These are phyloP conservation scores for Selenicereus undatus DNA, from an alignment of 148 eudicot species.

Conservation along the genomic window DNA sequence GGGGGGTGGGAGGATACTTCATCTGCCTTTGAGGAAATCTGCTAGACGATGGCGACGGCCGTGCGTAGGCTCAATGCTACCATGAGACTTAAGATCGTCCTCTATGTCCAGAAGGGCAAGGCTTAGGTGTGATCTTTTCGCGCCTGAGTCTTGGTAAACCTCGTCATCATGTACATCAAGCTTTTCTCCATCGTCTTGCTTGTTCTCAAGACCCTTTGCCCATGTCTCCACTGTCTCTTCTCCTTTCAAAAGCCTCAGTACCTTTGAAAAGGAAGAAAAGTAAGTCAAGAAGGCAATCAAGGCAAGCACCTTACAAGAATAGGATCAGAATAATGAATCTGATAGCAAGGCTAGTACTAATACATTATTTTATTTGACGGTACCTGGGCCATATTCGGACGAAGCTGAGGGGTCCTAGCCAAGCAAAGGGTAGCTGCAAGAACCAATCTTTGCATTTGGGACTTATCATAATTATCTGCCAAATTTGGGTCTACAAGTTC, in stretches of 20 bases:
- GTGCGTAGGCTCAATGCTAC: conserved; percentile 48
- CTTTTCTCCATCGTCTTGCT: conserved; percentile 26
- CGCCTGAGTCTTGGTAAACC: conserved; percentile 54
- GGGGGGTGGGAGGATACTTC: conserved; percentile 18
- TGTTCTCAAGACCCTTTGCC: conserved; percentile 29
- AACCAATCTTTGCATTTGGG: conserved; percentile 66
- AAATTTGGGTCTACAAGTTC: conserved; percentile 64
- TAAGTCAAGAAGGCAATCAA: background rate
- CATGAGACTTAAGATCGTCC: conserved; percentile 41
- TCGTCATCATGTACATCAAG: conserved; percentile 68
- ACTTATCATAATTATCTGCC: conserved; percentile 39
- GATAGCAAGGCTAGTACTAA: background rate
- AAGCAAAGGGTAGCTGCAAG: conserved; percentile 84
- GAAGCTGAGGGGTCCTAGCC: conserved; percentile 70
- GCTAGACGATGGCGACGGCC: conserved; percentile 50
- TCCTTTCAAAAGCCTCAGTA: conserved; percentile 59
- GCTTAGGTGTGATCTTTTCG: conserved; percentile 57
- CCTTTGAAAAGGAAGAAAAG: conserved; percentile 22
- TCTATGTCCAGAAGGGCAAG: conserved; percentile 67
- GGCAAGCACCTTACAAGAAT: background rate
- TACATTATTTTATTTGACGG: background rate
- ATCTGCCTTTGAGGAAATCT: conserved; percentile 55
- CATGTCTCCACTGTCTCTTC: conserved; percentile 43
- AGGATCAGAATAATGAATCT: background rate
- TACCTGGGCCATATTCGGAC: conserved; percentile 86